A percentile compares a stretch with the other conserved stretches of the same genome.
Conservation (phyloP, 306 rosid genomes). For the Glycine soja region DNA sequence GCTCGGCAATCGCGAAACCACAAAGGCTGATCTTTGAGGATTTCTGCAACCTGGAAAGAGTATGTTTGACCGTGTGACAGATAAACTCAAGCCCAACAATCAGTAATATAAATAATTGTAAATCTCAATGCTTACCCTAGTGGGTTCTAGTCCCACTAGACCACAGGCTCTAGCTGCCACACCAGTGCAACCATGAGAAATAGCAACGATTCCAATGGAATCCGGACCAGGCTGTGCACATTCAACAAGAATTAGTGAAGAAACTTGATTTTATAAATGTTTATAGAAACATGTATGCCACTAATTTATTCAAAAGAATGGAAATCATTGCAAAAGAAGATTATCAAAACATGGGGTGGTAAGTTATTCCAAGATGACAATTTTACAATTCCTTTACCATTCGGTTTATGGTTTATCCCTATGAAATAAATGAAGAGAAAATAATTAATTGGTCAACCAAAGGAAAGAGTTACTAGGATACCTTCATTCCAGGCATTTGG, state of each 20-base stretch:
- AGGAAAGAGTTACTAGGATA: slow-evolving; percentile 35
- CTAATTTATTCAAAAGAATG: too few species aligned
- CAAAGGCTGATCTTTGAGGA: slow-evolving; percentile 95
- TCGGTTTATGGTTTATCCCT: background rate
- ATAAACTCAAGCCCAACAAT: slow-evolving; percentile 32
- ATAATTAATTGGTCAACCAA: slow-evolving; percentile 6
- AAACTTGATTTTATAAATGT: slow-evolving; percentile 1
- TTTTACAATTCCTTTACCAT: background rate
- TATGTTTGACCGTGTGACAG: slow-evolving; percentile 39
- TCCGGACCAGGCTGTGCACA: slow-evolving; percentile 99
- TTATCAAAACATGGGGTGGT: background rate
- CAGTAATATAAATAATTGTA: background rate
- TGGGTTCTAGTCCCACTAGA: slow-evolving; percentile 99
- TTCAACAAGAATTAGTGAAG: slow-evolving; percentile 13
- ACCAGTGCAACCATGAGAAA: slow-evolving; percentile 99
- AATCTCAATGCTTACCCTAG: slow-evolving; percentile 72
- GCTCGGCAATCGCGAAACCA: slow-evolving; percentile 99
- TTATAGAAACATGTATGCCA: background rate
- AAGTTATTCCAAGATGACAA: background rate
- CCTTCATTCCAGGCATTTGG: slow-evolving; percentile 99
- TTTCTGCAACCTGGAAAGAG: slow-evolving; percentile 83
- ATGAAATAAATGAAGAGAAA: slow-evolving; percentile 7
- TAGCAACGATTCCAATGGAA: slow-evolving; percentile 99
- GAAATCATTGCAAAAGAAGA: background rate
- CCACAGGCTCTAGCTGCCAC: slow-evolving; percentile 99